Base-by-base conservation (phyloP, 805 yeast species). In the Starmera caribaea region DNA sequence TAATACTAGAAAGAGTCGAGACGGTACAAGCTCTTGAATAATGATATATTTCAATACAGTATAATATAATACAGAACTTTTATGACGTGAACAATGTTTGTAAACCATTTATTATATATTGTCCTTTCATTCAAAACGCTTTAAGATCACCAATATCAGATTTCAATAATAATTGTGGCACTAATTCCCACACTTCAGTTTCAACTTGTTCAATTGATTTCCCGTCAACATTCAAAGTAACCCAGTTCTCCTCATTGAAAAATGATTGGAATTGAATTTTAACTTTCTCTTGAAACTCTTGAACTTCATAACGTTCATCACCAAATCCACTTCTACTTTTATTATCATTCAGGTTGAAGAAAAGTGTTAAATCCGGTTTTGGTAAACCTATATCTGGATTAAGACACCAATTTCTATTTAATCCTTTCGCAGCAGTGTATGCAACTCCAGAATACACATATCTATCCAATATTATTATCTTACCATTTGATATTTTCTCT, bases 361-460 rank as follows among this genome's bases (percentile, higher is more conserved):
- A 92, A 1, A 92, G 40, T 0, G 90, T 82, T 37, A 82, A 44
- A 58, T 92, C 99, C 0, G 99, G 97, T 47, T 65, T 73, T 1
- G 95, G 88, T 12, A 92, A 68, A 0, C 97, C 97, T 21, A 59
- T 61, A 50, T 92, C 98, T 1, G 96, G 92, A 27, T 66, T 62
- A 15, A 71, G 61, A 48, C 96, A 82, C 98, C 98, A 92, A 8
- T 75, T 67, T 29, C 71, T 56, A 45, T 76, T 76, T 54, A 80
- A 57, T 1, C 79, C 84, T 58, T 92, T 90, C 8, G 97, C 96
- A 2, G 84, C 68, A 1, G 96, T 80, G 55, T 90, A 92, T 6
- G 96, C 96, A 3, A 88, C 75, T 0, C 99, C 98, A 0, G 97
- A 87, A 53, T 85, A 90, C 4, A 84, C 81, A 53, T 90, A 92